Percentiles rank a stretch among this genome's conserved stretches.
Conservation (phyloP, 2,329 filamentous ascomycete genomes). For the Monosporascus sp. region DNA sequence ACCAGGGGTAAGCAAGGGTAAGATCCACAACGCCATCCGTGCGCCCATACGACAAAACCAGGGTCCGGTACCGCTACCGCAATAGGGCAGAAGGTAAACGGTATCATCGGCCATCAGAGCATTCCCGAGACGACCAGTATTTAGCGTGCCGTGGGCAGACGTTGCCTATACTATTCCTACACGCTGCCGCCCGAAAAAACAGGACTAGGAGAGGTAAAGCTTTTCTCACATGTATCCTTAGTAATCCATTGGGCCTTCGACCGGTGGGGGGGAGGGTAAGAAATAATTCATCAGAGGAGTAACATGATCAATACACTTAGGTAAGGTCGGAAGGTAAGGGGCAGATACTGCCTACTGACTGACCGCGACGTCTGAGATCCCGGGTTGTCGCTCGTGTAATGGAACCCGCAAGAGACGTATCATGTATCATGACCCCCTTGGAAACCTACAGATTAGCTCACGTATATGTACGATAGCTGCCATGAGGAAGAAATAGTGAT, state of each 20-base stretch:
- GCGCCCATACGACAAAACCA: background rate
- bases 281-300: background rate
- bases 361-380: background rate
- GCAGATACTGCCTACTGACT: conserved; percentile 27
- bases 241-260: conserved; percentile 2
- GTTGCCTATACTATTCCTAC: conserved; percentile 1
- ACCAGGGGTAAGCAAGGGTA: conserved; percentile 32
- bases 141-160: conserved; percentile 1
- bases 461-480: no score
- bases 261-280: background rate
- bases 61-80: background rate
- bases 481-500: no score
- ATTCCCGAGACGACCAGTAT: conserved; percentile 1
- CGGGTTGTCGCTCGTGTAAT: no score
- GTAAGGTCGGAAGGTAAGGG: conserved; percentile 55
- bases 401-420: no score
- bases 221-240: conserved; percentile 18
- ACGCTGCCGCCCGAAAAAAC: background rate
- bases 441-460: no score
- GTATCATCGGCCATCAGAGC: background rate
- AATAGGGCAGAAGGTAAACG: conserved; percentile 10
- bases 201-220: conserved; percentile 24
- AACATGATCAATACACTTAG: conserved; percentile 21
- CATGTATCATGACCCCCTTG: no score
- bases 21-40: conserved; percentile 14